Base-by-base conservation (phyloP, 2,329 filamentous ascomycete species). In the Pseudogymnoascus sp. region DNA sequence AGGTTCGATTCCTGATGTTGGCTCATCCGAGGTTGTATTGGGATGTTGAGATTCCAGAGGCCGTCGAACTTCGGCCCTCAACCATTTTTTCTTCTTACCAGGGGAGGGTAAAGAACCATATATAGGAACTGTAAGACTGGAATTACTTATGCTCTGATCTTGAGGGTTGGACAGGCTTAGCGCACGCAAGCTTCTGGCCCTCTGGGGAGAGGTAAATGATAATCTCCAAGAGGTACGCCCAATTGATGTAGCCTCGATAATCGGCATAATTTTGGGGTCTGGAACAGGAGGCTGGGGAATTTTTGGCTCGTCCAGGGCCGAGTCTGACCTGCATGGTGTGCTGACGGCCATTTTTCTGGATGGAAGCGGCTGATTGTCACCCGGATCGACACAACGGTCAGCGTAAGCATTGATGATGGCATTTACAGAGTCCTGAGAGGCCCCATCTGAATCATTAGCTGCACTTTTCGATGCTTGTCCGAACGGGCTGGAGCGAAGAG, bases 171-270 rank as follows among this genome's bases (percentile, higher is more conserved):
- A 67, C 59, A 67, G 65, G 40, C 67, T 72, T 12, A 71, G 60
- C 55, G 67, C 69, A 35, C 70, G 67, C 58, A 71, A 65, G 40
- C 67, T 61, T 1, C 68, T 64, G 6, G 68, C 67, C 37, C 69
- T 64, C 33, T 68, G 67, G 0, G 65, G 61, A 4, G 65, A 62
- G 18, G 65, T 42, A 59, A 73, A 73, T 12, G 71, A 72, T 10
- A 72, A 60, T 52, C 71, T 64, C 72, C 72, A 73, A 15, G 68
- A 68, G 45, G 70, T 71, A 63, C 60, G 65, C 25, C 45, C 37
- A 29, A 62, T 63, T 15, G 66, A 60, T 36, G 40, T 65, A 60
- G 45, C 65, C 58, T 37, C 60, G 60, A 71, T 67, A 63, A 68
- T 71, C 42, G 70, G 64, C 35, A 70, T 59, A 13, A 66, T 62